Conservation (phyloP, 2,329 filamentous ascomycete genomes). For the Cercospora brassicicola region DNA sequence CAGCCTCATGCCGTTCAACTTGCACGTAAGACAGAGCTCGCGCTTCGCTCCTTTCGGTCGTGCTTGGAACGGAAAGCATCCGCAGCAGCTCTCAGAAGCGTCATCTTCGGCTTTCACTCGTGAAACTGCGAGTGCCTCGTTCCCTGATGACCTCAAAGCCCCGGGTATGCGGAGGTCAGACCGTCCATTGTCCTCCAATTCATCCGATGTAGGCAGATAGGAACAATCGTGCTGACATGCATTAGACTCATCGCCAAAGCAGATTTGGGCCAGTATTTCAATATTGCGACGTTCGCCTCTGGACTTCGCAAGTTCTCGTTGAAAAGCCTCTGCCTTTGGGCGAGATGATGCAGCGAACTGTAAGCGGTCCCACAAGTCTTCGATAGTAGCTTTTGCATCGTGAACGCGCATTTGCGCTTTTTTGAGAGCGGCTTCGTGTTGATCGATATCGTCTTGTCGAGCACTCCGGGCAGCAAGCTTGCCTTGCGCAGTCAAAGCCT, state of each 20-base stretch:
- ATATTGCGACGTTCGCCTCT: slow-evolving; percentile 33
- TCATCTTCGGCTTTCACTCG: slow-evolving; percentile 6
- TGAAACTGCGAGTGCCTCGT: not conserved
- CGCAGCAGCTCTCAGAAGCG: not conserved
- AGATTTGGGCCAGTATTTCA: not conserved
- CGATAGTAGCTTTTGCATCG: slow-evolving; percentile 14
- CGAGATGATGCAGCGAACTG: slow-evolving; percentile 4
- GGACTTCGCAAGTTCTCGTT: slow-evolving; percentile 32
- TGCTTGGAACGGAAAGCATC: slow-evolving; percentile 6
- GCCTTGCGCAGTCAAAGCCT: slow-evolving; percentile 20
- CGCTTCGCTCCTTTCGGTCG: slow-evolving; percentile 8
- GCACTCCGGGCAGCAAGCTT: not conserved
- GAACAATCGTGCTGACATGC: slow-evolving; percentile 37
- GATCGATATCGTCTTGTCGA: not conserved
- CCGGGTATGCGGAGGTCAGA: slow-evolving; percentile 47
- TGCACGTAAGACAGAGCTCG: slow-evolving; percentile 17
- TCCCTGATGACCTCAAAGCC: slow-evolving; percentile 29
- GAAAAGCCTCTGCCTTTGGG: slow-evolving; percentile 33
- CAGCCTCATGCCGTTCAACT: slow-evolving; percentile 18
- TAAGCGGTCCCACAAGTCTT: slow-evolving; percentile 20
- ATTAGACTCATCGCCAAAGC: slow-evolving; percentile 2
- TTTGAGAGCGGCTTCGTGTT: not conserved
- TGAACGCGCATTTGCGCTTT: slow-evolving; percentile 15
- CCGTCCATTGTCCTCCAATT: slow-evolving; percentile 41
- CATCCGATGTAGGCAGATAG: slow-evolving; percentile 39